phyloP scores from a whole-genome alignment of 306 rosid species.

The Calophaca sinica region DNA sequence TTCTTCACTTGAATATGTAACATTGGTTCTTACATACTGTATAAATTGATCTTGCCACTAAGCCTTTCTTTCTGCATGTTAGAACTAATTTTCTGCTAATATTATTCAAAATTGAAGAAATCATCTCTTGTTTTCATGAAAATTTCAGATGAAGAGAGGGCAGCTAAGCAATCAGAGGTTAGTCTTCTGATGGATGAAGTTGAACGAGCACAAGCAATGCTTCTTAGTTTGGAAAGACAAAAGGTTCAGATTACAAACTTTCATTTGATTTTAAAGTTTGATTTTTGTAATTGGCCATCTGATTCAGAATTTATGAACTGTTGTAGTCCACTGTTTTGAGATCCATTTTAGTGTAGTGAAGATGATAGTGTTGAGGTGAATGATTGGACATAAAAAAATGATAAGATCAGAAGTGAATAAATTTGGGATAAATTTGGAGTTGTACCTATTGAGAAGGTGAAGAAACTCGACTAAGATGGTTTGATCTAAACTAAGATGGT shows the following conservation, averaged over 20 bases:
- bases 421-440: background rate
- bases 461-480: slow-evolving; percentile 4
- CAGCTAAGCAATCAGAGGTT: slow-evolving; percentile 93
- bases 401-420: slow-evolving; percentile 4
- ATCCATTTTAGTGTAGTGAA: slow-evolving; percentile 1
- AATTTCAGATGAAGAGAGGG: slow-evolving; percentile 80
- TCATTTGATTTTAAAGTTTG: slow-evolving; percentile 41
- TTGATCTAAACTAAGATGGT: slow-evolving; percentile 7
- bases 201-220: slow-evolving; percentile 62
- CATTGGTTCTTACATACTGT: slow-evolving; percentile 27
- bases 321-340: background rate
- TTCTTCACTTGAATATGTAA: slow-evolving; percentile 37
- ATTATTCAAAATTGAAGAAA: slow-evolving; percentile 11
- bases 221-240: slow-evolving; percentile 63
- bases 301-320: slow-evolving; percentile 13
- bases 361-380: background rate
- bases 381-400: slow-evolving; percentile 18
- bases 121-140: slow-evolving; percentile 33
- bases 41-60: slow-evolving; percentile 21
- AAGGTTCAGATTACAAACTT: slow-evolving; percentile 49
- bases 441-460: background rate
- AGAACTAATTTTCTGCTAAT: slow-evolving; percentile 23
- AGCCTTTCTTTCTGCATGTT: slow-evolving; percentile 35
- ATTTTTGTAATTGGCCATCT: slow-evolving; percentile 23
- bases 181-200: slow-evolving; percentile 73